These are phyloP conservation scores for Solanum infundibuliforme DNA, from an alignment of 257 asterid species.

Conservation along the genomic window DNA sequence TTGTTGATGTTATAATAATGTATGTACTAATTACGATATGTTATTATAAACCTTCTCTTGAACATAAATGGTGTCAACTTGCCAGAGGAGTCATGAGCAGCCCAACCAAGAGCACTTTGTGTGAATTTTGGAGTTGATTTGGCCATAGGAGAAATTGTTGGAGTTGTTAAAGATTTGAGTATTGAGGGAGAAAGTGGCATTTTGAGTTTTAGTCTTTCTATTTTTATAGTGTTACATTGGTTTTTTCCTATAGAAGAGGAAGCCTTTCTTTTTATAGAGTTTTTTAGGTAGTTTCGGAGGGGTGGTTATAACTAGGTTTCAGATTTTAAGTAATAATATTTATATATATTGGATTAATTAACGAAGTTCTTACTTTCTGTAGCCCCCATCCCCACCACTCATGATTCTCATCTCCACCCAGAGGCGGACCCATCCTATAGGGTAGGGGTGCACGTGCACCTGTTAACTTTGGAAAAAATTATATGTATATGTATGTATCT, in stretches of 20 bases:
- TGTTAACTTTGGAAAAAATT: too few relatives aligned
- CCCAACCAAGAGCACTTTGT: slow-evolving; percentile 9
- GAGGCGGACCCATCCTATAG: too few relatives aligned
- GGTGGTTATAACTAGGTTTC: too few relatives aligned
- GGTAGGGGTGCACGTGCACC: too few relatives aligned
- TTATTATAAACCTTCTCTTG: slow-evolving; percentile 6
- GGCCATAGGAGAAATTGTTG: neutral
- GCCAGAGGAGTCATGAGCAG: slow-evolving; percentile 7
- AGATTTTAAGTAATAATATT: too few relatives aligned
- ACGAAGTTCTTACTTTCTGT: too few relatives aligned
- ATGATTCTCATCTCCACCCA: too few relatives aligned
- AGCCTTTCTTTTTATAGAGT: neutral
- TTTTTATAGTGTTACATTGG: neutral
- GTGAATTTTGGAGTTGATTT: neutral
- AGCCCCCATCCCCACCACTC: too few relatives aligned
- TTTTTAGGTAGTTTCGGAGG: neutral
- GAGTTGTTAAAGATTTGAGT: neutral
- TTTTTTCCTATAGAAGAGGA: neutral
- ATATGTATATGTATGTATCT: too few relatives aligned
- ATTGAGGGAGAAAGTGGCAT: neutral
- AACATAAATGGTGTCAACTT: slow-evolving; percentile 6
- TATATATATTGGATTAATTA: too few relatives aligned
- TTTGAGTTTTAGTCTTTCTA: neutral
- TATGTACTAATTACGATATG: neutral
- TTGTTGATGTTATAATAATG: neutral